phyloP scores from a whole-genome alignment of 2,329 filamentous ascomycete genomes.

The Penicillium sp. region DNA sequence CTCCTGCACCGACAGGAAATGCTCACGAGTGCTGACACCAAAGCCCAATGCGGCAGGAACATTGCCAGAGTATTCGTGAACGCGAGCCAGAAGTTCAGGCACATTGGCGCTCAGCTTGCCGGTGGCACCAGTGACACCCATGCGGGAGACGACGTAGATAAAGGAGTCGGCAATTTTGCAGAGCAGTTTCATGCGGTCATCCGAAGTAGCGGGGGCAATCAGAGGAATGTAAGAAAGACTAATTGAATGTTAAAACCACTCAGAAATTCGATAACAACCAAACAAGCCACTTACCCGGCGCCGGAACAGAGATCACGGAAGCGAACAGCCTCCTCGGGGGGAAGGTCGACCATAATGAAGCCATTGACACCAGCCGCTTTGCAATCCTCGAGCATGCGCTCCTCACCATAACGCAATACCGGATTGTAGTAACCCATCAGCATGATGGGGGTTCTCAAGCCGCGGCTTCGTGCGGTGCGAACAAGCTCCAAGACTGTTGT shows the following conservation, averaged over 20 bases:
- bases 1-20: slow-evolving; percentile 77
- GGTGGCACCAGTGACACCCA: slow-evolving; percentile 90
- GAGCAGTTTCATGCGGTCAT: slow-evolving; percentile 87
- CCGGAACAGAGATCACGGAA: slow-evolving; percentile 45
- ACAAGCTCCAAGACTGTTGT: slow-evolving; percentile 75
- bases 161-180: slow-evolving; percentile 97
- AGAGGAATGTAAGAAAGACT: slow-evolving; percentile 93
- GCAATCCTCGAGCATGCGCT: slow-evolving; percentile 77
- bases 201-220: slow-evolving; percentile 88
- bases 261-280: background rate
- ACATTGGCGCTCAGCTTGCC: slow-evolving; percentile 76
- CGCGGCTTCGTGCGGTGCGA: slow-evolving; percentile 67
- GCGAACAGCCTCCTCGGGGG: slow-evolving; percentile 88
- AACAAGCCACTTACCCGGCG: slow-evolving; percentile 25
- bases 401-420: slow-evolving; percentile 87
- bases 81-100: slow-evolving; percentile 72
- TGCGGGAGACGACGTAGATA: slow-evolving; percentile 95
- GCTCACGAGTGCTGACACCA: slow-evolving; percentile 89
- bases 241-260: slow-evolving; percentile 3
- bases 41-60: slow-evolving; percentile 90
- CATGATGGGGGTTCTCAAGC: slow-evolving; percentile 74
- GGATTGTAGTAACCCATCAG: slow-evolving; percentile 99
- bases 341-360: slow-evolving; percentile 93
- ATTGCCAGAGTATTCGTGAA: slow-evolving; percentile 88
- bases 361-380: slow-evolving; percentile 82